Evolutionary conservation across 2,329 filamentous ascomycete genomes (phyloP).

Genomic region (Fusarium sp.): DNA sequence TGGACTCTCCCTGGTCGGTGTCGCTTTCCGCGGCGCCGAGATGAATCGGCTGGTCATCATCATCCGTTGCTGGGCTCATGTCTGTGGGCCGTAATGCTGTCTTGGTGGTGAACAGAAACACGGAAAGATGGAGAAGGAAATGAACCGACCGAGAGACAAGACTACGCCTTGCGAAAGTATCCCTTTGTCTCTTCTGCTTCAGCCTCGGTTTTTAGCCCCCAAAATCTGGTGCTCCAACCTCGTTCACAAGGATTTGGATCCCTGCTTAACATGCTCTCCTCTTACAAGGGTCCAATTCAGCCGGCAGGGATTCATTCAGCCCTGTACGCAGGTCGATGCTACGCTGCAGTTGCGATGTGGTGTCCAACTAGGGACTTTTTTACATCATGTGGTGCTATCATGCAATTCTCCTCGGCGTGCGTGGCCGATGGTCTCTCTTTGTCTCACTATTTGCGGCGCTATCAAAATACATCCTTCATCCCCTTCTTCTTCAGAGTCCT

Average conservation of each 20-base stretch:
- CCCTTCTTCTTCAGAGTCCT: not conserved
- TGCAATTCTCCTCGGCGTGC: no score
- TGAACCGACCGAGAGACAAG: not conserved
- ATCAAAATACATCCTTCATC: not conserved
- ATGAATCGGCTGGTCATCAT: not conserved
- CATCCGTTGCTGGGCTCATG: conserved; percentile 2
- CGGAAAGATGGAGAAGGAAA: not conserved
- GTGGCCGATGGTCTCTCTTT: no score
- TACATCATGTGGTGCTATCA: no score
- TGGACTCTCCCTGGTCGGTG: not conserved
- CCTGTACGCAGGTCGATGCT: not conserved
- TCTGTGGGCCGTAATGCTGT: not conserved
- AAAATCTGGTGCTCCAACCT: not conserved
- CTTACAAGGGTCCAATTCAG: not conserved
- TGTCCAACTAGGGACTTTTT: no score
- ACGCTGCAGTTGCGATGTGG: not conserved
- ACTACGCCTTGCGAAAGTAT: not conserved
- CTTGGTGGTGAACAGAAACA: not conserved
- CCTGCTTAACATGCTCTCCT: no score
- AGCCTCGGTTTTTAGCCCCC: conserved; percentile 4
- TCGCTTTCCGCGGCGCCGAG: not conserved
- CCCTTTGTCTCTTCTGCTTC: no score
- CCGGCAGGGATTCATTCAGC: not conserved
- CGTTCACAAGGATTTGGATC: no score
- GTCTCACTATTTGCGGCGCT: no score